Percentiles rank a stretch among this genome's conserved stretches.
These are phyloP conservation scores for Aspergillus conjunctus DNA, from an alignment of 495 filamentous ascomycete genomes.

Conservation along the genomic window DNA sequence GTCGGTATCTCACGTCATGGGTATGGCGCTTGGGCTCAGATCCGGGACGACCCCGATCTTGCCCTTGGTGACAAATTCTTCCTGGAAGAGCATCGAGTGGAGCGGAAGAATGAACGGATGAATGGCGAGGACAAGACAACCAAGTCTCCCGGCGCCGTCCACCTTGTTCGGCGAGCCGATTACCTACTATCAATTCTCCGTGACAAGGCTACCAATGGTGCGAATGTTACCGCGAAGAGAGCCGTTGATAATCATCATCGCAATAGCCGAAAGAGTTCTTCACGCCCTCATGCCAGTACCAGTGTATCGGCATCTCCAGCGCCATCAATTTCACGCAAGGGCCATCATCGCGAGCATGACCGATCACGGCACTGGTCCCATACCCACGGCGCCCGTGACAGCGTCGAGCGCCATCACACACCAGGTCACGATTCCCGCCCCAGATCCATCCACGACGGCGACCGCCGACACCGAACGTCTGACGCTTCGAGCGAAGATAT, in stretches of 20 bases:
- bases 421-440: conserved; percentile 45
- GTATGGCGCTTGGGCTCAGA: conserved; percentile 90
- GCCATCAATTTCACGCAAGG: conserved; percentile 49
- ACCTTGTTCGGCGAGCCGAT: conserved; percentile 91
- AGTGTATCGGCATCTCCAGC: conserved; percentile 59
- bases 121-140: conserved; percentile 73
- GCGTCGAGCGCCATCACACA: conserved; percentile 48
- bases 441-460: conserved; percentile 36
- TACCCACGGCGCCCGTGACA: conserved; percentile 50
- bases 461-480: conserved; percentile 42
- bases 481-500: conserved; percentile 46
- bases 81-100: conserved; percentile 95
- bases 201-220: conserved; percentile 70
- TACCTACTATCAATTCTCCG: conserved; percentile 90
- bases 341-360: conserved; percentile 54
- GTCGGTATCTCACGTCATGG: conserved; percentile 91
- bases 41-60: conserved; percentile 88
- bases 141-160: conserved; percentile 93
- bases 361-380: conserved; percentile 52
- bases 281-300: conserved; percentile 41
- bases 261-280: conserved; percentile 69
- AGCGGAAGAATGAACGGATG: conserved; percentile 87
- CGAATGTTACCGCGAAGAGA: conserved; percentile 66
- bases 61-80: conserved; percentile 91
- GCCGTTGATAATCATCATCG: conserved; percentile 88